These are phyloP conservation scores for Fraxinus ornus DNA, from an alignment of 305 asterid genomes.

Conservation along the genomic window DNA sequence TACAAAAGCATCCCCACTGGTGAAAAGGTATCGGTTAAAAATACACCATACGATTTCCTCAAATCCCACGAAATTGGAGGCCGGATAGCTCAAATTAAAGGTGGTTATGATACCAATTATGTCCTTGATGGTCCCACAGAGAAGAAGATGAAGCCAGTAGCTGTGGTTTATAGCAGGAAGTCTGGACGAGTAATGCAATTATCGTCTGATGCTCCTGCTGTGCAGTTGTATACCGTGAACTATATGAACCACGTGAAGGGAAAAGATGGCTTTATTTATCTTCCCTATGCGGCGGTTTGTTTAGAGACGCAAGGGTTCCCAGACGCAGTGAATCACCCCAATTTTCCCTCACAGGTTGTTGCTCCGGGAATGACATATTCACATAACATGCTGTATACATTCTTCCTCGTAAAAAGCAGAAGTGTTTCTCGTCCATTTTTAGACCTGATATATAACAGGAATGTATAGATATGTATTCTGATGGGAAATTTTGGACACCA, in stretches of 20 bases:
- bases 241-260: constrained; percentile 47
- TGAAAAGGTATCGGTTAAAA: constrained; percentile 30
- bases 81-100: constrained; percentile 44
- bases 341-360: constrained; percentile 65
- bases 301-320: constrained; percentile 93
- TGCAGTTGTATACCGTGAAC: constrained; percentile 71
- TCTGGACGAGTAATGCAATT: constrained; percentile 69
- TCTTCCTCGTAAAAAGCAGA: constrained; percentile 25
- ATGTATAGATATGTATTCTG: not conserved
- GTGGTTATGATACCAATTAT: constrained; percentile 74
- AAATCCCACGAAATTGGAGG: constrained; percentile 42
- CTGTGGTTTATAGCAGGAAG: constrained; percentile 42
- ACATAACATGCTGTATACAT: constrained; percentile 48
- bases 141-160: constrained; percentile 43
- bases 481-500: not conserved
- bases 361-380: constrained; percentile 44
- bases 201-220: constrained; percentile 53
- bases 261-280: constrained; percentile 62
- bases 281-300: constrained; percentile 59
- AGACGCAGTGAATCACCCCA: constrained; percentile 73
- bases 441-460: not conserved
- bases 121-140: constrained; percentile 45
- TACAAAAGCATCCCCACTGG: constrained; percentile 64
- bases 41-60: constrained; percentile 63
- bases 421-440: not conserved